Evolutionary conservation across 2,329 filamentous ascomycete species (phyloP).

Genomic region (Cylindrodendrum hubeiense): DNA sequence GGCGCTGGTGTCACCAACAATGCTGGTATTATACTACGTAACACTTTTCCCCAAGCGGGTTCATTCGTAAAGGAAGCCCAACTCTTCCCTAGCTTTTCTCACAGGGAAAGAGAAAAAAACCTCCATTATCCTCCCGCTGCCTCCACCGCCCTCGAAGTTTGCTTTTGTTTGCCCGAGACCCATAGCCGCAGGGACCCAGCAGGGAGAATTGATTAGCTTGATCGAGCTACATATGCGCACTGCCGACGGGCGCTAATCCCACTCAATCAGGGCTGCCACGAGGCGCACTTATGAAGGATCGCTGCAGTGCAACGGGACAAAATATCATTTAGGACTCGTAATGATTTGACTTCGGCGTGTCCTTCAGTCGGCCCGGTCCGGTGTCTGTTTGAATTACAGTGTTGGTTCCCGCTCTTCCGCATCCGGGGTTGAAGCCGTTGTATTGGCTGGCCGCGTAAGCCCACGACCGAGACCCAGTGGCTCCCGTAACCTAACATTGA

Average conservation of each 20-base stretch:
- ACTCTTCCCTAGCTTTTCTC: too few species aligned
- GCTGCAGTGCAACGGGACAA: not conserved
- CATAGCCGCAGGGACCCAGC: not conserved
- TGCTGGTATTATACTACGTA: not conserved
- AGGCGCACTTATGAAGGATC: not conserved
- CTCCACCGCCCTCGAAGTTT: not conserved
- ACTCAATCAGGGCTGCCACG: not conserved
- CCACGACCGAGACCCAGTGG: not conserved
- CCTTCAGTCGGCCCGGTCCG: not conserved
- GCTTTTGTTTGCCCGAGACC: not conserved
- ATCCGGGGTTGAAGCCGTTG: too few species aligned
- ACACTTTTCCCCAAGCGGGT: not conserved
- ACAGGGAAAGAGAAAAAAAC: too few species aligned
- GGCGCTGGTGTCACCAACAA: not conserved
- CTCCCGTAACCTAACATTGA: not conserved
- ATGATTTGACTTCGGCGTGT: not conserved
- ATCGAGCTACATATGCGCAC: not conserved
- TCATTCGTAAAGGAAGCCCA: not conserved
- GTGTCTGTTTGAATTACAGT: not conserved
- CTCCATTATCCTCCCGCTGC: not conserved
- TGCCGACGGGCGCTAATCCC: not conserved
- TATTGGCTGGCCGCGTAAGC: not conserved
- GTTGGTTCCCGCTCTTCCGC: not conserved
- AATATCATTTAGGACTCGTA: not conserved
- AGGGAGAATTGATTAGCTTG: not conserved